These are phyloP conservation scores for Yamadazyma ubonensis DNA, from an alignment of 805 yeast species.

Conservation along the genomic window DNA sequence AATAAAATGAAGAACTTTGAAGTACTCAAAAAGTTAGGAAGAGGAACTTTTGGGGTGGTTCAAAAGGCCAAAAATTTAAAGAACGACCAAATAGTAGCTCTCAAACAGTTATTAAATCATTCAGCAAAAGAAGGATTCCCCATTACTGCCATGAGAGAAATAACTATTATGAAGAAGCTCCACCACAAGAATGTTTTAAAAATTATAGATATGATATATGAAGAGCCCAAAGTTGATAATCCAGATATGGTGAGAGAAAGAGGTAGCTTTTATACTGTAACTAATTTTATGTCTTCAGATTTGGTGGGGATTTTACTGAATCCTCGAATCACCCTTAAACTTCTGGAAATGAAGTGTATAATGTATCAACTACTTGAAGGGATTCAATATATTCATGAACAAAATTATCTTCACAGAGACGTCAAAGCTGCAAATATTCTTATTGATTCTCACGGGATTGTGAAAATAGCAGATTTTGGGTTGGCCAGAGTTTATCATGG, in stretches of 20 bases:
- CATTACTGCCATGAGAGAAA: slow-evolving; percentile 91
- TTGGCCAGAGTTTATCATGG: slow-evolving; percentile 78
- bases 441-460: slow-evolving; percentile 68
- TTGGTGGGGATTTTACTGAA: slow-evolving; percentile 86
- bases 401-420: slow-evolving; percentile 73
- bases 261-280: slow-evolving; percentile 74
- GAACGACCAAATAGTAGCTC: slow-evolving; percentile 70
- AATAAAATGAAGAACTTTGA: slow-evolving; percentile 30
- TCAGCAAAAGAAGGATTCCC: slow-evolving; percentile 84
- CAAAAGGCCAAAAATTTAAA: slow-evolving; percentile 65
- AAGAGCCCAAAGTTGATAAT: slow-evolving; percentile 31
- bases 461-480: slow-evolving; percentile 96
- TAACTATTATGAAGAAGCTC: slow-evolving; percentile 71
- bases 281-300: slow-evolving; percentile 92
- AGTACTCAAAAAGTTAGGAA: slow-evolving; percentile 39
- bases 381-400: slow-evolving; percentile 72
- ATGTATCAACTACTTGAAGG: slow-evolving; percentile 79
- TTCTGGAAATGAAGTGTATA: slow-evolving; percentile 78
- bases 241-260: slow-evolving; percentile 36
- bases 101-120: slow-evolving; percentile 80
- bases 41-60: slow-evolving; percentile 67
- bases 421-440: slow-evolving; percentile 95
- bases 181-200: slow-evolving; percentile 71
- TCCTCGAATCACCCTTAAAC: slow-evolving; percentile 57
- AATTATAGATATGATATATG: slow-evolving; percentile 70